phyloP scores from a whole-genome alignment of 192 early-diverging fungal species.

The Glomus cerebriforme region DNA sequence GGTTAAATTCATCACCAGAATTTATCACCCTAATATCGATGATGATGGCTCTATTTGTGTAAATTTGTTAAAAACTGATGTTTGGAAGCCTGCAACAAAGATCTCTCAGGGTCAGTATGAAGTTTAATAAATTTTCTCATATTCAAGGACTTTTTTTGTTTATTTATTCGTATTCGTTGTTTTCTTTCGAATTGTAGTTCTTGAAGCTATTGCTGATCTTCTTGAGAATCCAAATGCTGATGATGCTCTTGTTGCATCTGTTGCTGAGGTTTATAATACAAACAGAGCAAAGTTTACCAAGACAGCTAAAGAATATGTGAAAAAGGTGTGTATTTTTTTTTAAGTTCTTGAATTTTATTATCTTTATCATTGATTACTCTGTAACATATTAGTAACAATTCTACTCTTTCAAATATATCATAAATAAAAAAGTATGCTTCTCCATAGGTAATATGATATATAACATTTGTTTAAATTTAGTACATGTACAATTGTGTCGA shows the following conservation, averaged over 20 bases:
- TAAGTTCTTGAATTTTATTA: too few species aligned
- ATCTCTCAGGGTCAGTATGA: slow-evolving; percentile 55
- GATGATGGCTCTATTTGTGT: slow-evolving; percentile 82
- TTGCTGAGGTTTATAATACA: slow-evolving; percentile 72
- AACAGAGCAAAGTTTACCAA: slow-evolving; percentile 65
- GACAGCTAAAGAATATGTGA: slow-evolving; percentile 73
- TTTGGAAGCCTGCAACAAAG: slow-evolving; percentile 84
- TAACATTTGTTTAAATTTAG: too few species aligned
- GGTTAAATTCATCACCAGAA: slow-evolving; percentile 63
- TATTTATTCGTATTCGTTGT: neutral
- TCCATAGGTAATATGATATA: neutral
- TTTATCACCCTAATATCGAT: slow-evolving; percentile 85
- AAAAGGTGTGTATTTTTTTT: slow-evolving; percentile 50
- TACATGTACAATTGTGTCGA: too few species aligned
- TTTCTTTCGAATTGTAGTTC: slow-evolving; percentile 44
- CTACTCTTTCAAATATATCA: neutral
- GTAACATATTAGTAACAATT: neutral
- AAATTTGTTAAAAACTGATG: slow-evolving; percentile 72
- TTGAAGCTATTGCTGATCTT: slow-evolving; percentile 62
- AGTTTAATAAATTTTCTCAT: neutral
- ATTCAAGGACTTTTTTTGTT: neutral
- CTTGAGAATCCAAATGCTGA: slow-evolving; percentile 80
- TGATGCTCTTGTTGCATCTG: slow-evolving; percentile 73
- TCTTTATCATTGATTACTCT: neutral
- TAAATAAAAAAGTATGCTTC: neutral